Evolutionary conservation across 2,329 filamentous ascomycete genomes (phyloP).

Genomic region (Fusarium robinianum): DNA sequence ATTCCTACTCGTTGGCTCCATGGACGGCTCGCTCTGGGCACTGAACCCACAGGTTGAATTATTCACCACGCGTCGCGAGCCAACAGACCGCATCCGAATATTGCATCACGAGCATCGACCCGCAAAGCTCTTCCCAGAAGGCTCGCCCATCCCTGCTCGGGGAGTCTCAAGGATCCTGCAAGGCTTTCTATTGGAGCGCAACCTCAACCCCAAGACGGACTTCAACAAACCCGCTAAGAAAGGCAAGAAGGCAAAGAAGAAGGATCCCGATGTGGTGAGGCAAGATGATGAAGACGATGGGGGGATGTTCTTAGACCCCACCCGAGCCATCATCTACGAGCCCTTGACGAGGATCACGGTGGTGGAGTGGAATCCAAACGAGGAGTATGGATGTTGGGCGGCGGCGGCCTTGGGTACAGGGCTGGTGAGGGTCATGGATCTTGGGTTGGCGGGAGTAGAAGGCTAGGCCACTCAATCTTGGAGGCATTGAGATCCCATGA

Average conservation of each 20-base stretch:
- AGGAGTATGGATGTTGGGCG: conserved; percentile 67
- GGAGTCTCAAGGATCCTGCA: conserved; percentile 57
- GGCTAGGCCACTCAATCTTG: conserved; percentile 21
- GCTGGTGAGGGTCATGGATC: conserved; percentile 67
- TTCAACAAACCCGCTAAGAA: conserved; percentile 46
- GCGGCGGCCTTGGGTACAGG: conserved; percentile 70
- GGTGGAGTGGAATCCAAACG: conserved; percentile 71
- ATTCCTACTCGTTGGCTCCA: conserved; percentile 56
- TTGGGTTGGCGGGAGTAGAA: conserved; percentile 54
- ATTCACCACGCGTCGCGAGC: conserved; percentile 41
- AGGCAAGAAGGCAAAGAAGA: conserved; percentile 44
- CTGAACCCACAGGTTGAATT: conserved; percentile 47
- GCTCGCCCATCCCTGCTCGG: conserved; percentile 41
- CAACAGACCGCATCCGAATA: conserved; percentile 45
- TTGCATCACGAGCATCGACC: conserved; percentile 60
- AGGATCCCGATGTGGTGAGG: conserved; percentile 40
- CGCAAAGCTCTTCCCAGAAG: conserved; percentile 35
- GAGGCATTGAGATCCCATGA: conserved; percentile 57
- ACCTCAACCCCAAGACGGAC: conserved; percentile 51
- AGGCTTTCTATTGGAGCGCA: conserved; percentile 56
- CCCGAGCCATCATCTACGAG: conserved; percentile 60
- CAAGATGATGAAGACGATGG: conserved; percentile 43
- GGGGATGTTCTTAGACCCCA: conserved; percentile 42
- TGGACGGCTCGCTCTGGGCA: conserved; percentile 58
- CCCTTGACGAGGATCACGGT: conserved; percentile 65